phyloP scores from a whole-genome alignment of 192 early-diverging fungal genomes.

The Backusella parvicylindrica region DNA sequence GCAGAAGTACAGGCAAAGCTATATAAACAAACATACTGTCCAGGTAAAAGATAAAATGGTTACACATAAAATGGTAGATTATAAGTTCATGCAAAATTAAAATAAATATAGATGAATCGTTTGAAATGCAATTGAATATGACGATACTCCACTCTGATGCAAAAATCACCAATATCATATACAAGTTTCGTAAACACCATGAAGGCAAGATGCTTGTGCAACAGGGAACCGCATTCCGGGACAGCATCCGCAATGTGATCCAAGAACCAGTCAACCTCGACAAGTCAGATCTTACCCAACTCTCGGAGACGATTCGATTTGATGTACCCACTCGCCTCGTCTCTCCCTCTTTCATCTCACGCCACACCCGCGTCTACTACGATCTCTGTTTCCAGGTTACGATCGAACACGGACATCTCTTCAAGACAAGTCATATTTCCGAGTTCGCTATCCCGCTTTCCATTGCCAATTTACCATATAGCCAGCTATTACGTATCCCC shows the following conservation, averaged over 20 bases:
- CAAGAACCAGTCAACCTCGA: constrained; percentile 1
- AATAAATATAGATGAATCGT: constrained; percentile 25
- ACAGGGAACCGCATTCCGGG: constrained; percentile 35
- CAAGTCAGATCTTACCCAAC: not conserved
- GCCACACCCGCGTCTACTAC: constrained; percentile 42
- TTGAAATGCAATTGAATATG: constrained; percentile 29
- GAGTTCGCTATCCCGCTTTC: constrained; percentile 41
- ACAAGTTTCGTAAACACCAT: constrained; percentile 42
- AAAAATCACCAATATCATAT: constrained; percentile 23
- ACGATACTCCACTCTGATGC: constrained; percentile 19
- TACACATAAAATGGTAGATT: not conserved
- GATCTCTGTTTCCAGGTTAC: constrained; percentile 31
- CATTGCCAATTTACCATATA: constrained; percentile 36
- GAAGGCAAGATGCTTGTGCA: constrained; percentile 41
- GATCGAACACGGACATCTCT: constrained; percentile 28
- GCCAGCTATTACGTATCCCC: constrained; percentile 31
- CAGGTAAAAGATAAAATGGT: constrained; percentile 20
- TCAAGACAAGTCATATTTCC: constrained; percentile 25
- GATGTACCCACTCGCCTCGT: constrained; percentile 39
- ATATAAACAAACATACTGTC: constrained; percentile 32
- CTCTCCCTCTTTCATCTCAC: constrained; percentile 35
- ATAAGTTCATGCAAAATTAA: not conserved
- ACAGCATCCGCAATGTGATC: constrained; percentile 27
- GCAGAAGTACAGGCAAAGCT: constrained; percentile 34
- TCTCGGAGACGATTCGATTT: constrained; percentile 18